These are phyloP conservation scores for Limnomonas spitsbergensis DNA, from an alignment of 139 green algal species.

Conservation along the genomic window DNA sequence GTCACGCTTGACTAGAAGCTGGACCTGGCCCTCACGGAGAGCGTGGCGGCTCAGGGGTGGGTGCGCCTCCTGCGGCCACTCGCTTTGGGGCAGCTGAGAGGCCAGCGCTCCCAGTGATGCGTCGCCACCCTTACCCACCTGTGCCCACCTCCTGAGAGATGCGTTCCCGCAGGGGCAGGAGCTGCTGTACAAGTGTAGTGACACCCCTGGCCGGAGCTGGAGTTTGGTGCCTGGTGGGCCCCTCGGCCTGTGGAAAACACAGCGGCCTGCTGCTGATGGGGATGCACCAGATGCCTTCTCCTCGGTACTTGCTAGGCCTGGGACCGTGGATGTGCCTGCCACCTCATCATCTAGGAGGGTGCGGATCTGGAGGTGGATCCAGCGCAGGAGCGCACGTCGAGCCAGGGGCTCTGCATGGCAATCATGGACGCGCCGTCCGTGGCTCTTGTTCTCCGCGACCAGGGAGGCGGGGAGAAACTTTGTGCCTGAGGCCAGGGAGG, in stretches of 20 bases:
- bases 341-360: not conserved
- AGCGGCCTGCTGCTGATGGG: not conserved
- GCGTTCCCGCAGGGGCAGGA: constrained; percentile 22
- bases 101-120: not conserved
- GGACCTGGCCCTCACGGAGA: constrained; percentile 11
- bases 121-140: constrained; percentile 7
- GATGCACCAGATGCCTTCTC: not conserved
- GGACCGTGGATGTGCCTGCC: not conserved
- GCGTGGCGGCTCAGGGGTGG: not conserved
- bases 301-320: not conserved
- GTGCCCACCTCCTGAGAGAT: constrained; percentile 6
- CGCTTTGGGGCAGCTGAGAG: not conserved
- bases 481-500: constrained; percentile 8
- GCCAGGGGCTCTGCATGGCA: constrained; percentile 15
- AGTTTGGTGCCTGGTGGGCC: not conserved
- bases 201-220: not conserved
- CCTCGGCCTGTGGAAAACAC: not conserved
- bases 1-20: constrained; percentile 20
- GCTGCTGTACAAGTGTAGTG: constrained; percentile 21
- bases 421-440: constrained; percentile 11
- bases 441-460: not conserved
- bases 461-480: constrained; percentile 8
- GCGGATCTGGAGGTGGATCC: constrained; percentile 3
- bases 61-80: constrained; percentile 12
- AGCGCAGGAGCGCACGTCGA: constrained; percentile 10